Evolutionary conservation across 371 early-diverging fungal genomes (phyloP), one percentile per base, ranked within the genome.

Genomic region (Parasitella parasitica): DNA sequence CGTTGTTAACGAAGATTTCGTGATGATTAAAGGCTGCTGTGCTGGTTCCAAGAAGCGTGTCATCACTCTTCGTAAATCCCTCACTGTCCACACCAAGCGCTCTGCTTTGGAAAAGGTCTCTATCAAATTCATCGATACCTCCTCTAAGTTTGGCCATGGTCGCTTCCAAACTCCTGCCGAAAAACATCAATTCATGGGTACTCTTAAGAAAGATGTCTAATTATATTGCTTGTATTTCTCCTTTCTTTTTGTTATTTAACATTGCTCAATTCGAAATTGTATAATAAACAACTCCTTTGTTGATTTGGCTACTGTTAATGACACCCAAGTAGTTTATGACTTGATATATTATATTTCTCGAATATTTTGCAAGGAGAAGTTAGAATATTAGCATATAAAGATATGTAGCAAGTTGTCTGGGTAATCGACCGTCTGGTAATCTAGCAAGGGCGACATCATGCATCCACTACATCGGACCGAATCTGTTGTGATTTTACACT

Each of bases 121-220:
- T 67, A 91, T 99, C 81, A 94, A 94, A 88, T 99, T 99, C 88
- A 96, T 99, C 88, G 99, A 99, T 85, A 99, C 99, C 55, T 92
- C 97, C 58, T 99, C 99, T 88, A 99, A 99, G 93, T 98, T 97
- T 83, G 99, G 99, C 73, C 97, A 97, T 85, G 99, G 99, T 88
- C 95, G 99, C 76, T 99, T 99, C 99, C 99, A 99, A 89, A 99
- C 99, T 76, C 82, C 90, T 69, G 94, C 87, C 76, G 99, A 99
- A 88, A 99, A 99, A 94, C 84, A 86, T 78, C 87, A 90, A 60
- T 98, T 96, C 91, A 90, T 93, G 88, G 99, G 96, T 69, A 89
- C 91, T 67, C 90, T 93, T 88, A 94, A 94, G 91, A 91, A 91
- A 88, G 91, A 94, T 64, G 67, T 75, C 48, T 70, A 75, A 70